These are phyloP conservation scores for Durotheca rogersii DNA, from an alignment of 495 filamentous ascomycete genomes.

Conservation along the genomic window DNA sequence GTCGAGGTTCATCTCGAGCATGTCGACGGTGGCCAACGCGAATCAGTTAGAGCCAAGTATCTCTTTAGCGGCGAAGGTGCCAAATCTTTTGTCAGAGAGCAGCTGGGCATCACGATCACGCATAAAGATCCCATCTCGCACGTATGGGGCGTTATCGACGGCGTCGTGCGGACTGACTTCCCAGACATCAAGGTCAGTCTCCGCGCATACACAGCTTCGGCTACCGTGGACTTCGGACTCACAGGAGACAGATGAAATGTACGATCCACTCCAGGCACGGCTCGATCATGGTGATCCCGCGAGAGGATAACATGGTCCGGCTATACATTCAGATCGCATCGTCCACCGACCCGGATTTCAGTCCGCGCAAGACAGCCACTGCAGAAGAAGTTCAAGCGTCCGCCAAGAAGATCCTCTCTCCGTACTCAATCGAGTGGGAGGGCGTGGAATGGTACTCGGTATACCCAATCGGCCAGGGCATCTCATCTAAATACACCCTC, in stretches of 20 bases:
- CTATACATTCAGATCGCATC: conserved; percentile 75
- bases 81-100: conserved; percentile 58
- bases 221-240: conserved; percentile 18
- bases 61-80: conserved; percentile 63
- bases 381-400: conserved; percentile 65
- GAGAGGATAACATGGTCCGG: conserved; percentile 72
- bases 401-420: conserved; percentile 65
- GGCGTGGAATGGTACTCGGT: conserved; percentile 66
- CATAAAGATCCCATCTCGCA: conserved; percentile 63
- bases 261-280: conserved; percentile 70
- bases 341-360: conserved; percentile 61
- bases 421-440: conserved; percentile 71
- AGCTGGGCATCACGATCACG: conserved; percentile 63
- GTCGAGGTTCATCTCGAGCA: conserved; percentile 70
- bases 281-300: conserved; percentile 74
- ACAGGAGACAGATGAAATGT: conserved; percentile 74
- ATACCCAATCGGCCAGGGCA: conserved; percentile 73
- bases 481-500: conserved; percentile 65
- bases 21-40: conserved; percentile 66
- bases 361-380: conserved; percentile 62
- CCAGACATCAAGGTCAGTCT: conserved; percentile 64
- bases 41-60: conserved; percentile 58
- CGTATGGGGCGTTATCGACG: conserved; percentile 78
- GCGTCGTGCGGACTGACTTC: conserved; percentile 73
- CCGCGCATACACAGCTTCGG: background rate